Percentiles rank a stretch among this genome's conserved stretches.
Evolutionary conservation across 2,329 filamentous ascomycete genomes (phyloP).

Genomic region (Paracoccidioides lutzii): DNA sequence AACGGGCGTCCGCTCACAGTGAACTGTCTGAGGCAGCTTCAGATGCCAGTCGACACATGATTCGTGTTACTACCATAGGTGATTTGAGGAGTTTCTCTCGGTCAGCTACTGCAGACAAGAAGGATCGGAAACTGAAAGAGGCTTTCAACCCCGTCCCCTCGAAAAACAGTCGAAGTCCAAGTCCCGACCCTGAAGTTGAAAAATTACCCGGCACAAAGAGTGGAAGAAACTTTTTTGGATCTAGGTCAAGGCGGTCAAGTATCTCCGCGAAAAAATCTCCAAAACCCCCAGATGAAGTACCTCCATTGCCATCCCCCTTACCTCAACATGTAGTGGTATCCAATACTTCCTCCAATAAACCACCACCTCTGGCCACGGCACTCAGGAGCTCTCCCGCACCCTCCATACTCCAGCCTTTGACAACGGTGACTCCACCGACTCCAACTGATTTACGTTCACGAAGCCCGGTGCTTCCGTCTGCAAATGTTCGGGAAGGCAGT

Average conservation of each 20-base stretch:
- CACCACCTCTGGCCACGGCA: slow-evolving; percentile 14
- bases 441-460: slow-evolving; percentile 38
- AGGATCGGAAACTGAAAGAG: slow-evolving; percentile 49
- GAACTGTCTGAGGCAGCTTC: slow-evolving; percentile 1
- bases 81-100: not conserved
- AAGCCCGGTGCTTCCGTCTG: slow-evolving; percentile 22
- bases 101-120: not conserved
- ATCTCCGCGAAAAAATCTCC: slow-evolving; percentile 22
- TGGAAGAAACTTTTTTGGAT: slow-evolving; percentile 27
- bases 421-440: slow-evolving; percentile 52
- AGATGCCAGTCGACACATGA: slow-evolving; percentile 1
- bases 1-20: not conserved
- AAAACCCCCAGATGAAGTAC: slow-evolving; percentile 18
- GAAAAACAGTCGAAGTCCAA: slow-evolving; percentile 40
- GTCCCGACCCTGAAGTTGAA: slow-evolving; percentile 33
- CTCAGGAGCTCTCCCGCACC: slow-evolving; percentile 17
- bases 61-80: slow-evolving; percentile 1
- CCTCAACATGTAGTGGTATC: slow-evolving; percentile 14
- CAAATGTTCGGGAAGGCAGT: slow-evolving; percentile 26
- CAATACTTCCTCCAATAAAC: slow-evolving; percentile 17
- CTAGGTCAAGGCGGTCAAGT: slow-evolving; percentile 23
- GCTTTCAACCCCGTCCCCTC: slow-evolving; percentile 46
- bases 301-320: slow-evolving; percentile 24
- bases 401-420: slow-evolving; percentile 33
- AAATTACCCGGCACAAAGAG: slow-evolving; percentile 33